Evolutionary conservation across 2,329 filamentous ascomycete species (phyloP).

Genomic region (Metarhizium rileyi): DNA sequence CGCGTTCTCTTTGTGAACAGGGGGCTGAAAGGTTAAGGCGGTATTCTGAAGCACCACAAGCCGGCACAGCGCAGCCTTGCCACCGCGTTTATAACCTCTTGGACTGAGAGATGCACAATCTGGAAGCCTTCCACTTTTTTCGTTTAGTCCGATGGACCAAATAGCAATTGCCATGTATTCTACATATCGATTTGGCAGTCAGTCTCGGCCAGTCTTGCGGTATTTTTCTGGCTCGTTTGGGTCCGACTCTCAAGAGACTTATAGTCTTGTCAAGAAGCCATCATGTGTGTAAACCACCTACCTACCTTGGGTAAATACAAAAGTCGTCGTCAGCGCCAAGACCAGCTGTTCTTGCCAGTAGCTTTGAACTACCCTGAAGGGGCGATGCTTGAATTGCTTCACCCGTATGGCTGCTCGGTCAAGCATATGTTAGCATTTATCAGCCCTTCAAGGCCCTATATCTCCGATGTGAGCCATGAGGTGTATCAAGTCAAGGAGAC

Average conservation of each 20-base stretch:
- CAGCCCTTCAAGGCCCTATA: too few species aligned
- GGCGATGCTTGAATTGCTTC: too few species aligned
- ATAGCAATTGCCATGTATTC: background rate
- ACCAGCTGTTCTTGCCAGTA: background rate
- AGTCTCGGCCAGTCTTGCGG: background rate
- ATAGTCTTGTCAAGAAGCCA: too few species aligned
- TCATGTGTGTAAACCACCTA: too few species aligned
- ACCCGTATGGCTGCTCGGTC: too few species aligned
- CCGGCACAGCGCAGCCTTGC: background rate
- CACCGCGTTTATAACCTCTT: background rate
- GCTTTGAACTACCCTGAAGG: background rate
- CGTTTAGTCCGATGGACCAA: background rate
- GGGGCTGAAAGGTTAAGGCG: conserved; percentile 1
- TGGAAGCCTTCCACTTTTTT: background rate
- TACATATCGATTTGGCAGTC: background rate
- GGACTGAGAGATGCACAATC: background rate
- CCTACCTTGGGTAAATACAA: too few species aligned
- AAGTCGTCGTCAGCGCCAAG: background rate
- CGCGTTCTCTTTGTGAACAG: background rate
- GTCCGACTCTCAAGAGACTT: too few species aligned
- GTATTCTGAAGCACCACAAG: background rate
- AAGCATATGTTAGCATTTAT: too few species aligned
- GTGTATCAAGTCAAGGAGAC: too few species aligned
- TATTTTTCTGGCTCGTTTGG: too few species aligned
- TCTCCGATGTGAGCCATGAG: too few species aligned